Conservation (phyloP, 2,329 filamentous ascomycete genomes). For the Monosporascus sp. region DNA sequence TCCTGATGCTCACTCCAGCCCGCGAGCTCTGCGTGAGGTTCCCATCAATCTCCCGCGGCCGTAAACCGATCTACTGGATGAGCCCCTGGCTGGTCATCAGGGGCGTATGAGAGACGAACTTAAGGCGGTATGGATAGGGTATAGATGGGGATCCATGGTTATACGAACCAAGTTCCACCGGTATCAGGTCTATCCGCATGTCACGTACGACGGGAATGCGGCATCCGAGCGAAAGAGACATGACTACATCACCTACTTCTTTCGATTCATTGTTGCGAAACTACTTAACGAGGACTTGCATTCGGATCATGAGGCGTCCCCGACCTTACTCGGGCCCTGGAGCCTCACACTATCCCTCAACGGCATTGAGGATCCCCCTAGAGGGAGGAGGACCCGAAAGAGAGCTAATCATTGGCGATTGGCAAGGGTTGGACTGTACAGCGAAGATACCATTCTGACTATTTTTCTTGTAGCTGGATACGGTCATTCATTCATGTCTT, state of each 20-base stretch:
- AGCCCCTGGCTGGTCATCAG: neutral
- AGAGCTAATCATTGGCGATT: neutral
- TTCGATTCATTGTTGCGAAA: neutral
- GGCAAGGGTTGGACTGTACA: neutral
- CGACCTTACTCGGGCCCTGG: neutral
- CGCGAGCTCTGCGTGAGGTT: neutral
- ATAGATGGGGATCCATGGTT: neutral
- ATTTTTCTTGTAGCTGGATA: neutral
- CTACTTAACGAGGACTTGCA: neutral
- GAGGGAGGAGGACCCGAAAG: too few relatives aligned
- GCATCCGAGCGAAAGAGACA: neutral
- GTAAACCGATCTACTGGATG: neutral
- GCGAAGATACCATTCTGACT: neutral
- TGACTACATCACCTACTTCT: neutral
- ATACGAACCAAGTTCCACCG: too few relatives aligned
- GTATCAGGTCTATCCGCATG: neutral
- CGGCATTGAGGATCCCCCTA: too few relatives aligned
- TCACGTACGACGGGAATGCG: neutral
- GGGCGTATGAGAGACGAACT: neutral
- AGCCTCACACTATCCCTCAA: too few relatives aligned
- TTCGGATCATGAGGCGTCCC: neutral
- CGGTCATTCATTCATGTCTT: neutral
- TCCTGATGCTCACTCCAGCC: neutral
- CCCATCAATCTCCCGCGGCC: neutral
- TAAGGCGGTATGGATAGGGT: neutral